phyloP scores from a whole-genome alignment of 2,329 filamentous ascomycete genomes.

The Leptographium lundbergii region DNA sequence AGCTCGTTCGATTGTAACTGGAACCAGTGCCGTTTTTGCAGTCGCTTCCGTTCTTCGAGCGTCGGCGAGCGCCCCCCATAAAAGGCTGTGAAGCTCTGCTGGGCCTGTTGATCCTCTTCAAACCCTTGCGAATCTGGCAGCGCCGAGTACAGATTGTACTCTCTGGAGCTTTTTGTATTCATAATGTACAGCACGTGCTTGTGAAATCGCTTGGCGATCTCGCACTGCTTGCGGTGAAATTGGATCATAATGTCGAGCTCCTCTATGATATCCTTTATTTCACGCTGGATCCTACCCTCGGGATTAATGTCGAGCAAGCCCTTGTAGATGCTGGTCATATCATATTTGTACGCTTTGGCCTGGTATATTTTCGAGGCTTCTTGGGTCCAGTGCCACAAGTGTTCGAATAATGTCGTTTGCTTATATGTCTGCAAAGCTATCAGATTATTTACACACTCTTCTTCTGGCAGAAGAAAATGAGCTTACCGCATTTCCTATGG shows the following conservation, averaged over 20 bases:
- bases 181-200: constrained; percentile 12
- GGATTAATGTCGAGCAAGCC: constrained; percentile 27
- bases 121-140: too few relatives aligned
- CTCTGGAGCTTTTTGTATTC: background rate
- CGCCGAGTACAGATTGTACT: background rate
- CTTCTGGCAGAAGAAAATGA: background rate
- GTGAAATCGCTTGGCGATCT: constrained; percentile 18
- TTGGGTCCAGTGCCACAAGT: constrained; percentile 24
- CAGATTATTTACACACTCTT: background rate
- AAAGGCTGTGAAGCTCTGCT: too few relatives aligned
- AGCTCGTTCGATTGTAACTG: constrained; percentile 17
- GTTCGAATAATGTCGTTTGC: constrained; percentile 25
- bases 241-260: constrained; percentile 34
- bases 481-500: constrained; percentile 28
- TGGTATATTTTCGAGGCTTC: constrained; percentile 11
- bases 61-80: too few relatives aligned
- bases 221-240: constrained; percentile 23
- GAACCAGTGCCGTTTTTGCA: constrained; percentile 16
- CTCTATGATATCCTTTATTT: constrained; percentile 34
- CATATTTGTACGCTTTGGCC: background rate
- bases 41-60: background rate
- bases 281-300: constrained; percentile 27
- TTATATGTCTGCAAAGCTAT: constrained; percentile 15
- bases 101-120: too few relatives aligned
- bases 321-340: constrained; percentile 7